Evolutionary conservation across 495 filamentous ascomycete genomes (phyloP).

Genomic region (Lasiosphaeris hirsuta): DNA sequence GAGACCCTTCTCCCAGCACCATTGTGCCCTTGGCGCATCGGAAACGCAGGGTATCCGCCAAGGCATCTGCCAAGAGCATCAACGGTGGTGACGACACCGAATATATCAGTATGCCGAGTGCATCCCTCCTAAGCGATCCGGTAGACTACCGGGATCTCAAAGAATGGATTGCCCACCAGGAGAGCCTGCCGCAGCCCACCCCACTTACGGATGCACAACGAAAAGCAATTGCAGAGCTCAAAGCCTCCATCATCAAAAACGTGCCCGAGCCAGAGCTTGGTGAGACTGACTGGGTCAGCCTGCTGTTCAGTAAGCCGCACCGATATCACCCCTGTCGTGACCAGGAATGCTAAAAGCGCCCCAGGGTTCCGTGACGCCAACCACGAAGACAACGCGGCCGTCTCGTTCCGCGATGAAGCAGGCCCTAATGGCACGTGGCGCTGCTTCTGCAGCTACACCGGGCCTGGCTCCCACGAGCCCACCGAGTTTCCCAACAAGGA

Average conservation of each 20-base stretch:
- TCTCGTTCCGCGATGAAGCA: constrained; percentile 6
- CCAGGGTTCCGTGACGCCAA: constrained; percentile 20
- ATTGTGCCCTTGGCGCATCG: too few relatives aligned
- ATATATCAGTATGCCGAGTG: background rate
- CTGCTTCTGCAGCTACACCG: constrained; percentile 16
- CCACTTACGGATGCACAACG: constrained; percentile 31
- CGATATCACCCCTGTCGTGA: background rate
- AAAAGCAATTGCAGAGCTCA: constrained; percentile 31
- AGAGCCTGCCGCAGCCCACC: constrained; percentile 22
- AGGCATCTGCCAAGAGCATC: background rate
- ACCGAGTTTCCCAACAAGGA: constrained; percentile 26
- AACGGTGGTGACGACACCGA: background rate
- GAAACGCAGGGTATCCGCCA: too few relatives aligned
- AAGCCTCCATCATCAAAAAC: constrained; percentile 14
- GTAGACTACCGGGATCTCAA: constrained; percentile 31
- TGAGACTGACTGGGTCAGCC: constrained; percentile 37
- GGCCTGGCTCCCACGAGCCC: constrained; percentile 9
- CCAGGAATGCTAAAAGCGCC: background rate
- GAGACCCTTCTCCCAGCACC: too few relatives aligned
- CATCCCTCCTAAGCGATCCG: background rate
- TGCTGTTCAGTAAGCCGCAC: constrained; percentile 29
- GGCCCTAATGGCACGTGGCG: constrained; percentile 16
- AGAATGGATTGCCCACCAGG: constrained; percentile 35
- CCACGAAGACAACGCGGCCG: constrained; percentile 1
- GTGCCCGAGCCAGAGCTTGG: constrained; percentile 26